Evolutionary conservation across 2,329 filamentous ascomycete genomes (phyloP), one percentile per base, ranked within the genome.

Genomic region (Escovopsis weberi): DNA sequence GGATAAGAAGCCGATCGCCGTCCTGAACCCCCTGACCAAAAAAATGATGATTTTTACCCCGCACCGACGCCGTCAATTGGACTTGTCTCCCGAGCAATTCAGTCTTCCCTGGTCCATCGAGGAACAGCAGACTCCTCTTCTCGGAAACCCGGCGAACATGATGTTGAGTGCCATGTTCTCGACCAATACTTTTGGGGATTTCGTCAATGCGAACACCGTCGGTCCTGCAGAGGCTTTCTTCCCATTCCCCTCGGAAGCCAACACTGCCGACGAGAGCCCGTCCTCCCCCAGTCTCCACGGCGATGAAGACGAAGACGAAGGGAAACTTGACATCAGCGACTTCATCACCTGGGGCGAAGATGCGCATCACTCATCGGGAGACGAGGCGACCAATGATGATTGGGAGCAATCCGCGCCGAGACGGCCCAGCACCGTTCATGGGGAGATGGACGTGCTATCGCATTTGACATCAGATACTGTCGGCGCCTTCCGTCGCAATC

Each of bases 221-320:
- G 82, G 82, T 1, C 80, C 82, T 2, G 71, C 78, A 0, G 82
- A 87, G 59, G 81, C 82, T 7, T 87, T 86, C 59, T 87, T 83
- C 53, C 75, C 82, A 5, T 78, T 80, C 42, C 69, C 70, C 10
- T 72, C 74, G 11, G 78, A 83, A 47, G 70, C 73, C 42, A 70
- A 73, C 38, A 59, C 67, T 12, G 64, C 65, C 33, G 70, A 73
- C 32, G 71, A 73, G 37, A 69, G 64, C 49, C 66, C 62, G 51
- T 49, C 54, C 11, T 50, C 51, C 8, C 51, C 55, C 19, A 63
- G 60, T 39, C 42, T 55, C 23, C 54, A 55, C 26, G 73, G 64
- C n/a, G 74, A 77, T 12, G 71, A 72, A 18, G 79, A 82, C 39
- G 78, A 82, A 19, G 78, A 72, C 26, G 79, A 83, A 49, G 68